Evolutionary conservation across 2,329 filamentous ascomycete genomes (phyloP), one percentile per base, ranked within the genome.

Genomic region (Aspergillus quadricinctus): DNA sequence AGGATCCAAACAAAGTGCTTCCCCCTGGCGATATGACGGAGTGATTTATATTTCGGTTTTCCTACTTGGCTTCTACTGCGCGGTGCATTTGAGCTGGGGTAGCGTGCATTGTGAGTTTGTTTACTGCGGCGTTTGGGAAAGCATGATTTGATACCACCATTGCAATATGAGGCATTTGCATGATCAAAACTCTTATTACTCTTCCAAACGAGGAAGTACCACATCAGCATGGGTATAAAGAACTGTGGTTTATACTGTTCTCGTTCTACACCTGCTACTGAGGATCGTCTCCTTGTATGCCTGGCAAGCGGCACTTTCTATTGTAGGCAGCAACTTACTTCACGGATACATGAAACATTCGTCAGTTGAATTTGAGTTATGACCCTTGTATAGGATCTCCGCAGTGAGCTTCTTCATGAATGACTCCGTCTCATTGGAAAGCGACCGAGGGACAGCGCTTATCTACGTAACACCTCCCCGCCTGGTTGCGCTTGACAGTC

Each of bases 1-100:
- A 88, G 55, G 79, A 87, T 61, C 76, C 81, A n/a, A 74, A 83
- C 50, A 74, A 79, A 50, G 77, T 77, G 35, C 66, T 77, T 8
- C 74, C 74, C 1, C 43, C 43, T 25, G 71, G 75, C 51, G 68
- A 67, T 7, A 53, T 63, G 60, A 55, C 60, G 31, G 64, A 60
- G 45, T 72, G 65, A 67, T 41, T 45, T 17, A 19, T 29, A 49
- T 5, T 23, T 52, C 35, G 54, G 35, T 31, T 59, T 57, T 48
- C 51, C 49, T 53, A 52, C 51, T 40, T 52, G 56, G 52, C 59
- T 62, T 60, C 55, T 56, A 55, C 37, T 63, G 61, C 64, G 64
- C 58, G 53, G 51, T 63, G 63, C 64, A 61, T 68, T 48, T 29
- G 52, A 52, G 31, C 54, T 56, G 55, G 49, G 29, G 27, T 50